phyloP scores from a whole-genome alignment of 495 filamentous ascomycete species.

The Hypoxylon cercidicola region DNA sequence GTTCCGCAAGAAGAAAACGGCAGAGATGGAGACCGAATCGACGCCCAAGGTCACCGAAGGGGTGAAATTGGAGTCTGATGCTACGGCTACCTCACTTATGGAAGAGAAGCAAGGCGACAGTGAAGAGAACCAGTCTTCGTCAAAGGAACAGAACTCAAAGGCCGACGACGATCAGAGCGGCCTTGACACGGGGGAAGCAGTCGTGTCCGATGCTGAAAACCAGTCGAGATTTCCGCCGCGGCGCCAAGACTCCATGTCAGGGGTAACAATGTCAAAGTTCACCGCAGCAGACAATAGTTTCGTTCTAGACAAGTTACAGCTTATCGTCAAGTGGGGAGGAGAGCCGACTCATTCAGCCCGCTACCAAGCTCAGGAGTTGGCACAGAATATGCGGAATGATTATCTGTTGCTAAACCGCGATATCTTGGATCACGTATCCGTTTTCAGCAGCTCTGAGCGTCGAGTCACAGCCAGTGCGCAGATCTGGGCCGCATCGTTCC shows the following conservation, averaged over 20 bases:
- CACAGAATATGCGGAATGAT: constrained; percentile 95
- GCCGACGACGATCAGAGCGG: constrained; percentile 29
- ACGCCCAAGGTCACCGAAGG: constrained; percentile 39
- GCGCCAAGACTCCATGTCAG: constrained; percentile 84
- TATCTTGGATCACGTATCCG: constrained; percentile 85
- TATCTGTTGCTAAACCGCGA: constrained; percentile 92
- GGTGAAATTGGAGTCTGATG: constrained; percentile 35
- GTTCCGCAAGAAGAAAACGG: constrained; percentile 84
- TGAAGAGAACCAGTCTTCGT: constrained; percentile 16
- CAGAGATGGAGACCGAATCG: constrained; percentile 48
- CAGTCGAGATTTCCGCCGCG: constrained; percentile 56
- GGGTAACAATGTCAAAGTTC: constrained; percentile 86
- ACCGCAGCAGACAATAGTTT: constrained; percentile 90
- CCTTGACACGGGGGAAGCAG: constrained; percentile 28
- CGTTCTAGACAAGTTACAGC: constrained; percentile 91
- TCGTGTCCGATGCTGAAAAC: constrained; percentile 28
- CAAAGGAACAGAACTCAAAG: constrained; percentile 13
- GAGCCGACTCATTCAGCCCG: constrained; percentile 97
- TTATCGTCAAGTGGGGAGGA: constrained; percentile 99
- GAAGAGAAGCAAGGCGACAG: constrained; percentile 60
- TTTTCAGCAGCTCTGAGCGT: constrained; percentile 94
- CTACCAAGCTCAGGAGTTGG: constrained; percentile 94
- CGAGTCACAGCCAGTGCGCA: constrained; percentile 95
- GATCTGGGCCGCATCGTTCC: constrained; percentile 93
- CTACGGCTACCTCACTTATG: constrained; percentile 74